Base-by-base conservation (phyloP, 2,329 filamentous ascomycete species). In the Helminthosporium solani region DNA sequence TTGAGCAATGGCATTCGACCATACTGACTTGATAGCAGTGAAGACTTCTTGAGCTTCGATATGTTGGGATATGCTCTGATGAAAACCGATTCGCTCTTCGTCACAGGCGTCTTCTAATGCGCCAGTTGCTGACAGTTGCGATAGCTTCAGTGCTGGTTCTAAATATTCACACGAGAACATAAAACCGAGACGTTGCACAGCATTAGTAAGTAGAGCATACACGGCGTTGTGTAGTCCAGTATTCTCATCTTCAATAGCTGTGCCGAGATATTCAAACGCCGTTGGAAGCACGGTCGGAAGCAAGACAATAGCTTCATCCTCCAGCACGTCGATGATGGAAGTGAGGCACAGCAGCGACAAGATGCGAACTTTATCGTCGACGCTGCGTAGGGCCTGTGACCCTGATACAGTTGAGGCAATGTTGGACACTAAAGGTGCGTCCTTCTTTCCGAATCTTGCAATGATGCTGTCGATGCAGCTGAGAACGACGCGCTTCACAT, bases 401-500 rank as follows among this genome's bases (percentile, higher is more conserved):
- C 90, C 84, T 30, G 88, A 84, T 58, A 99, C 86, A 1, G 86
- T 86, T 48, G 84, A 77, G 3, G 90, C 89, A 4, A 90, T 87
- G 3, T 81, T 81, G 20, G 87, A 78, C 35, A 96, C 87, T 35
- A 84, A 85, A 56, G 87, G 83, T 1, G 87, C 78, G 61, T 96
- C 88, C 68, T 91, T 95, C 76, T 94, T 95, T 56, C 94, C 95
- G 67, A 96, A 97, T 68, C 92, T 92, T 71, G 96, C 91, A 2
- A 88, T 83, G 52, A 99, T 95, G 69, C 89, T 88, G 72, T 96
- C 91, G 35, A 97, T 86, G 59, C 92, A 97, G 28, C 85, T 84
- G 51, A 99, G 85, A 1, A 91, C 88, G 9, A 88, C 90, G 60
- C 90, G 86, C 71, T 92, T 90, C 67, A 94, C 86, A 21, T 83